phyloP scores from a whole-genome alignment of 441 rosid species.

The Arabidopsis lyrata region DNA sequence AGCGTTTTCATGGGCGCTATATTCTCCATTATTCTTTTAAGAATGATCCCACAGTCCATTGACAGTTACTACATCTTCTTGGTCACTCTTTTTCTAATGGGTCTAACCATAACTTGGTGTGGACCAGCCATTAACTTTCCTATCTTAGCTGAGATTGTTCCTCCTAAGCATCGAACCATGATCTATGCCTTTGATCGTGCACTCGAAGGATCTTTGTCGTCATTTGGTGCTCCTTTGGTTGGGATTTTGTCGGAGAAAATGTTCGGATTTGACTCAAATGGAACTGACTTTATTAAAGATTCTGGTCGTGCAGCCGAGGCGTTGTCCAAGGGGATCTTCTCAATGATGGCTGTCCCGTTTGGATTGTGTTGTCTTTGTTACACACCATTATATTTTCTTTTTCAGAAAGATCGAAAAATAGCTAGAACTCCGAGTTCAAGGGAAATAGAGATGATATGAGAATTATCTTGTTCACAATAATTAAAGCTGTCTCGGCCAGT shows the following conservation, averaged over 20 bases:
- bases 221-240: conserved; percentile 91
- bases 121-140: conserved; percentile 86
- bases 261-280: conserved; percentile 77
- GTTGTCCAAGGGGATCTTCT: conserved; percentile 78
- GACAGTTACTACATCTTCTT: conserved; percentile 66
- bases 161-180: conserved; percentile 85
- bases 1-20: conserved; percentile 87
- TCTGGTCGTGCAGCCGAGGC: conserved; percentile 68
- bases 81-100: conserved; percentile 73
- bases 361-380: conserved; percentile 83
- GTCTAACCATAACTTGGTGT: conserved; percentile 87
- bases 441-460: conserved; percentile 60
- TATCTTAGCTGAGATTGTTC: conserved; percentile 93
- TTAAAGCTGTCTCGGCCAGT: neutral
- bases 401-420: conserved; percentile 69
- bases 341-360: conserved; percentile 90
- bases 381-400: conserved; percentile 73
- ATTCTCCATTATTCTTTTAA: conserved; percentile 80
- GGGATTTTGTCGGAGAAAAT: conserved; percentile 85
- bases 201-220: conserved; percentile 83
- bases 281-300: conserved; percentile 66
- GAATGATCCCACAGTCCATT: conserved; percentile 67
- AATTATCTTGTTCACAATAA: neutral
- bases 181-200: conserved; percentile 95
- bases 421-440: conserved; percentile 55